These are phyloP conservation scores for Hypoxylon rubiginosum DNA, from an alignment of 2,329 filamentous ascomycete genomes.

Conservation along the genomic window DNA sequence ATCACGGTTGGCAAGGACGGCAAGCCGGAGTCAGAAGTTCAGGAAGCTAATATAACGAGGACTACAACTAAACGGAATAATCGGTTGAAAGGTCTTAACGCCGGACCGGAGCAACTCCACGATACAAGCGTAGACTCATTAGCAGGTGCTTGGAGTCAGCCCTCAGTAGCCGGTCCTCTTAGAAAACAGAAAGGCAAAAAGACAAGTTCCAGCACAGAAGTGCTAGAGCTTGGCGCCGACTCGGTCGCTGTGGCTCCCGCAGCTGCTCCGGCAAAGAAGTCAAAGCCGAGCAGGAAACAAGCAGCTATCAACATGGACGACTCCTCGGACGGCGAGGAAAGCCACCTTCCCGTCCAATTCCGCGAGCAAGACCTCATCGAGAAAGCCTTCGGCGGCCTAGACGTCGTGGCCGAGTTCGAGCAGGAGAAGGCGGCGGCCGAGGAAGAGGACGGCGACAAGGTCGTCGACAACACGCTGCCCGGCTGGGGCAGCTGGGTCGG, in stretches of 20 bases:
- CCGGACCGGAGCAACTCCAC: slow-evolving; percentile 34
- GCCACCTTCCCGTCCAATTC: slow-evolving; percentile 69
- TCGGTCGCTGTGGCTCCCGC: slow-evolving; percentile 43
- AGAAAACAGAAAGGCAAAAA: slow-evolving; percentile 49
- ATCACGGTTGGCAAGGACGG: slow-evolving; percentile 55
- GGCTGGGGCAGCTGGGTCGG: slow-evolving; percentile 97
- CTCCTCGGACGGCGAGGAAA: slow-evolving; percentile 63
- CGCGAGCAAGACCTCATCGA: slow-evolving; percentile 78
- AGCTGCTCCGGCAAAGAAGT: slow-evolving; percentile 42
- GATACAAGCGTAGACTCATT: slow-evolving; percentile 37
- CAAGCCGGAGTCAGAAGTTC: slow-evolving; percentile 52
- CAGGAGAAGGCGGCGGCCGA: slow-evolving; percentile 81
- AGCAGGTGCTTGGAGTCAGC: slow-evolving; percentile 51
- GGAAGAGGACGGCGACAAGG: slow-evolving; percentile 84
- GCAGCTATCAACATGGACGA: slow-evolving; percentile 52
- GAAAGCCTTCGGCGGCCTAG: slow-evolving; percentile 87
- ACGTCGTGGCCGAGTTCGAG: slow-evolving; percentile 84
- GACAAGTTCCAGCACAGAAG: slow-evolving; percentile 39
- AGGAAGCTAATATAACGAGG: slow-evolving; percentile 58
- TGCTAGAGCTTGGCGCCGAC: slow-evolving; percentile 50
- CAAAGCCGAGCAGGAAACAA: slow-evolving; percentile 49
- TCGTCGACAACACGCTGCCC: slow-evolving; percentile 85
- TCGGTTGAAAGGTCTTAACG: slow-evolving; percentile 40
- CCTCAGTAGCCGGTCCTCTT: slow-evolving; percentile 36
- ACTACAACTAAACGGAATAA: slow-evolving; percentile 44